Conservation (phyloP, 176 grass and related monocot genomes). For the Musa acuminata region DNA sequence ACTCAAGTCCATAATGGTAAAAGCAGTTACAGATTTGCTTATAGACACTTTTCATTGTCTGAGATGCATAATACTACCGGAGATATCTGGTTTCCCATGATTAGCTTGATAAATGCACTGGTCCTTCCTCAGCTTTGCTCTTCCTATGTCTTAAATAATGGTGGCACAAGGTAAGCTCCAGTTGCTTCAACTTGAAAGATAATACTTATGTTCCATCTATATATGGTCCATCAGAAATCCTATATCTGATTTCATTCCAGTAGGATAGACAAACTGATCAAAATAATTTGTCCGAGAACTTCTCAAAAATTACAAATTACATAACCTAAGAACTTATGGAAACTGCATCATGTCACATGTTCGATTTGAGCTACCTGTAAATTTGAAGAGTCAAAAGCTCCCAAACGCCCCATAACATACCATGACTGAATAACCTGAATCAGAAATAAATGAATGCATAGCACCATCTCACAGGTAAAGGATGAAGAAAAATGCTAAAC, state of each 20-base stretch:
- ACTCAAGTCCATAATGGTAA: no score
- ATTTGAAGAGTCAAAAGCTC: conserved; percentile 88
- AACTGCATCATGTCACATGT: not conserved
- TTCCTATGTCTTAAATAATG: not conserved
- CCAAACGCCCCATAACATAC: conserved; percentile 93
- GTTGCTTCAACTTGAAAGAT: not conserved
- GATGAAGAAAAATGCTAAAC: conserved; percentile 5
- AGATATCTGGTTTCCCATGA: no score
- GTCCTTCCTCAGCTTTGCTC: not conserved
- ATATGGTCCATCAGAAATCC: not conserved
- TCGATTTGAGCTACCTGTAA: conserved; percentile 46
- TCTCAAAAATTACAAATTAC: not conserved
- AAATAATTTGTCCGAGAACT: not conserved
- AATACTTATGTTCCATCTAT: not conserved
- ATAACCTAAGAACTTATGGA: not conserved
- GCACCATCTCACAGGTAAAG: conserved; percentile 6
- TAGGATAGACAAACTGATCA: not conserved
- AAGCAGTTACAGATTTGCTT: no score
- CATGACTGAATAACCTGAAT: conserved; percentile 81
- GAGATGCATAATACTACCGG: no score
- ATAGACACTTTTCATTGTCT: no score
- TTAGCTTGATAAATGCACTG: no score
- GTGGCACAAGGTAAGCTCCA: not conserved
- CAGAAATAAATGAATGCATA: not conserved
- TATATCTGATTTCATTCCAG: not conserved